Conservation (phyloP, 2,329 filamentous ascomycete genomes). For the Davidsoniella neocaledoniae region DNA sequence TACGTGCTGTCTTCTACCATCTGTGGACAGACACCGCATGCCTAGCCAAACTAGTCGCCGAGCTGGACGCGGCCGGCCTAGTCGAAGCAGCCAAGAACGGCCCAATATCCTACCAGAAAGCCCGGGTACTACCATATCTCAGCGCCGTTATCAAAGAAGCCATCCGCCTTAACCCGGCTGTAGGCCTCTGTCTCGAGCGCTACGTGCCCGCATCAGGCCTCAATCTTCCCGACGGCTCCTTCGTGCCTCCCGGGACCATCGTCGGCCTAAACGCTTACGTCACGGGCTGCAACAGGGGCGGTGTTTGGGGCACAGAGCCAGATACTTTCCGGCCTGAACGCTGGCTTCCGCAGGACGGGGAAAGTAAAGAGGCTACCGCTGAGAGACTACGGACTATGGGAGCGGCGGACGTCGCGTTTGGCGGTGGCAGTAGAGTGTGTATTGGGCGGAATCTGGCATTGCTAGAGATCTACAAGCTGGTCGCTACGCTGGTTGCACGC, state of each 20-base stretch:
- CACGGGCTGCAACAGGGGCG: constrained; percentile 21
- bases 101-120: constrained; percentile 22
- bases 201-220: constrained; percentile 22
- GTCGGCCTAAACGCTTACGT: constrained; percentile 27
- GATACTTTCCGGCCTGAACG: constrained; percentile 30
- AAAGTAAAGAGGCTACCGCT: constrained; percentile 18
- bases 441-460: constrained; percentile 29
- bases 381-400: constrained; percentile 21
- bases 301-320: constrained; percentile 24
- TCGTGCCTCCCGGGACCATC: constrained; percentile 28
- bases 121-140: constrained; percentile 27
- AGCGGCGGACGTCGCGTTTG: constrained; percentile 28
- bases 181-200: constrained; percentile 22
- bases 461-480: constrained; percentile 28
- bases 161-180: constrained; percentile 29
- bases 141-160: constrained; percentile 34
- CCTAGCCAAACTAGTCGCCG: background rate
- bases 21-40: background rate
- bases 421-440: constrained; percentile 26
- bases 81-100: background rate
- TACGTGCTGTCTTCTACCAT: too few species aligned
- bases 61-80: background rate
- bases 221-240: constrained; percentile 22
- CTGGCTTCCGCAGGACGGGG: constrained; percentile 22
- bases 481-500: constrained; percentile 22